phyloP scores from a whole-genome alignment of 176 grass and related monocot species.

The Microstegium vimineum region DNA sequence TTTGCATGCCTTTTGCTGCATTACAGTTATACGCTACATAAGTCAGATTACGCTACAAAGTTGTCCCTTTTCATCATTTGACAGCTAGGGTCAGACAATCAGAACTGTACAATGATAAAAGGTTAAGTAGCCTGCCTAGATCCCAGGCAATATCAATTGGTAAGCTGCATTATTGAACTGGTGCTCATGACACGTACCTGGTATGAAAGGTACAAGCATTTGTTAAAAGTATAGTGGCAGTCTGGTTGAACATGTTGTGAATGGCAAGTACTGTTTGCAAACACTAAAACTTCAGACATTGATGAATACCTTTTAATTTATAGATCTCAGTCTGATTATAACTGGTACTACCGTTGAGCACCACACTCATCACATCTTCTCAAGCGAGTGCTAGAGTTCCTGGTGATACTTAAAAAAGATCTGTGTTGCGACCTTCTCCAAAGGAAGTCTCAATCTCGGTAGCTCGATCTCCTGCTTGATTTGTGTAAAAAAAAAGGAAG shows the following conservation, averaged over 20 bases:
- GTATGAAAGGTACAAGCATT: conserved; percentile 26
- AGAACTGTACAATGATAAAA: not conserved
- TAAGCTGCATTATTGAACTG: conserved; percentile 37
- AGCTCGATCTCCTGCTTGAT: not conserved
- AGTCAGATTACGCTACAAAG: conserved; percentile 9
- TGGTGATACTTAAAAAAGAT: not conserved
- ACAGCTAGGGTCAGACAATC: conserved; percentile 5
- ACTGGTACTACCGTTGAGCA: not conserved
- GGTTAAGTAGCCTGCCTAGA: not conserved
- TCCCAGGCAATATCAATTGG: conserved; percentile 13
- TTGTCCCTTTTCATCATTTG: conserved; percentile 21
- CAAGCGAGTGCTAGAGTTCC: not conserved
- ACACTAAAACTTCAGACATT: conserved; percentile 4
- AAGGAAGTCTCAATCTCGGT: not conserved
- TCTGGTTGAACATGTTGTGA: not conserved
- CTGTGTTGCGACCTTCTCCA: not conserved
- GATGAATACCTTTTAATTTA: not conserved
- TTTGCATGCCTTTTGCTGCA: not conserved
- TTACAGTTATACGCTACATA: not conserved
- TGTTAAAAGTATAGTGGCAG: not conserved
- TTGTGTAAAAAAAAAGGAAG: not conserved
- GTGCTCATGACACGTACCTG: conserved; percentile 10
- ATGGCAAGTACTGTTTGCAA: not conserved
- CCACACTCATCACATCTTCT: not conserved
- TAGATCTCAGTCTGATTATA: not conserved